Percentiles rank a stretch among this genome's conserved stretches.
phyloP scores from a whole-genome alignment of 495 filamentous ascomycete genomes.

The Tuber brumale region DNA sequence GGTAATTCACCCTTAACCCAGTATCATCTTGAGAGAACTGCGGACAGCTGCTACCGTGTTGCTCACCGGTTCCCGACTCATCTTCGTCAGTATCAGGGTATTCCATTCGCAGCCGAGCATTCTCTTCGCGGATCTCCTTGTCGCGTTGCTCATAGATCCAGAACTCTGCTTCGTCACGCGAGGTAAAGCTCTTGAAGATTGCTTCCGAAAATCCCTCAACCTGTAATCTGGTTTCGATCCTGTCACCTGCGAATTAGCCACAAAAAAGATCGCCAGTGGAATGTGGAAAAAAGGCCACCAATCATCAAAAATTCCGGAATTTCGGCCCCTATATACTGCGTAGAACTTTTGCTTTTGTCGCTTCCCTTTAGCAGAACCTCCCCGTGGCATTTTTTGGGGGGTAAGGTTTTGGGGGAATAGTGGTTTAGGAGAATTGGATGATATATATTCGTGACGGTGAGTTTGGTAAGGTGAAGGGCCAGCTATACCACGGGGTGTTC shows the following conservation, averaged over 20 bases:
- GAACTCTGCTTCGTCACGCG: constrained; percentile 12
- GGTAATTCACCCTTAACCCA: neutral
- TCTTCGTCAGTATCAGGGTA: constrained; percentile 8
- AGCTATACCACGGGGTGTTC: neutral
- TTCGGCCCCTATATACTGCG: constrained; percentile 24
- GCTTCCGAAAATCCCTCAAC: constrained; percentile 29
- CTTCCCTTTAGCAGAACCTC: neutral
- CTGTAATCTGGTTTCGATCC: constrained; percentile 24
- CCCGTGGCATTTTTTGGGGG: neutral
- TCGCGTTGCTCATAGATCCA: constrained; percentile 20
- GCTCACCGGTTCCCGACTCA: neutral
- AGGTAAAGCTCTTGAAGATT: constrained; percentile 27
- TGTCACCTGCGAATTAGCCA: constrained; percentile 14
- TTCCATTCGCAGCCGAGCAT: constrained; percentile 11
- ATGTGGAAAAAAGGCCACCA: constrained; percentile 13
- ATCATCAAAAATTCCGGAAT: constrained; percentile 22
- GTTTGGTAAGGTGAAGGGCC: neutral
- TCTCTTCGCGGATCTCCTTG: constrained; percentile 15
- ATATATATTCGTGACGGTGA: neutral
- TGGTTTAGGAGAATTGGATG: neutral
- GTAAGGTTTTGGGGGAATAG: neutral
- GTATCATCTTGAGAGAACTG: neutral
- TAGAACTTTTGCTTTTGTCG: constrained; percentile 11
- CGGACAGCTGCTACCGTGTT: neutral
- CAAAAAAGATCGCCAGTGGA: neutral